phyloP scores from a whole-genome alignment of 2,329 filamentous ascomycete genomes.

The Lecanicillium sp. region DNA sequence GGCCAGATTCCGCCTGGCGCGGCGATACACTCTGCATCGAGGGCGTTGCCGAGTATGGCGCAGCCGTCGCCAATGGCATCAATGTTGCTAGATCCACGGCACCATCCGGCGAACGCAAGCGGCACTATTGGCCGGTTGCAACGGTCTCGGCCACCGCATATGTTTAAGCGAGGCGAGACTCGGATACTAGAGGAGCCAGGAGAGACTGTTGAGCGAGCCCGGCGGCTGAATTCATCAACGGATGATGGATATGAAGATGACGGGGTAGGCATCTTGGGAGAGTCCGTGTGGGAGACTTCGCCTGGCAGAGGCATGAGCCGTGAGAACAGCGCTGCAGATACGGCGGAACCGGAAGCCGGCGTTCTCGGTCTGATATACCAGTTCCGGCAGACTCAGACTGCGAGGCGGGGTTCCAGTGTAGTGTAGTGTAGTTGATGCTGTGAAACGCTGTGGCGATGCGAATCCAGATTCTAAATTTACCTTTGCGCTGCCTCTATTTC shows the following conservation, averaged over 20 bases:
- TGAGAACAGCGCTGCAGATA: conserved; percentile 41
- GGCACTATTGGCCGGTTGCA: conserved; percentile 38
- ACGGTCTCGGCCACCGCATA: conserved; percentile 34
- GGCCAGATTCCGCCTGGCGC: not conserved
- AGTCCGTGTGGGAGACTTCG: conserved; percentile 53
- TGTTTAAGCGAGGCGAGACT: conserved; percentile 37
- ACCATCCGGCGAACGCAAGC: conserved; percentile 54
- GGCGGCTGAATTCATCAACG: conserved; percentile 43
- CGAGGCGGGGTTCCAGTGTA: conserved; percentile 35
- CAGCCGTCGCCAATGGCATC: conserved; percentile 62
- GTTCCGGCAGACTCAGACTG: conserved; percentile 49
- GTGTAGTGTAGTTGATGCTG: conserved; percentile 11
- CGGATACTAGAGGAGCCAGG: conserved; percentile 49
- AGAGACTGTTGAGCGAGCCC: conserved; percentile 36
- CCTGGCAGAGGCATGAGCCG: conserved; percentile 42
- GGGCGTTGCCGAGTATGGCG: conserved; percentile 27
- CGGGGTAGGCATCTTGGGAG: conserved; percentile 40
- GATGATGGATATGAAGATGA: conserved; percentile 44
- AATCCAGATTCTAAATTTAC: not conserved
- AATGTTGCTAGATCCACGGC: conserved; percentile 66
- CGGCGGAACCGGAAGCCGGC: conserved; percentile 42
- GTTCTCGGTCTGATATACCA: conserved; percentile 52
- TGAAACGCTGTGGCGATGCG: not conserved
- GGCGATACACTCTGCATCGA: conserved; percentile 3
- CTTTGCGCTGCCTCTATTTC: not conserved